phyloP scores from a whole-genome alignment of 2,329 filamentous ascomycete species.

The Ophiognomonia clavigignenti-juglandacearum region DNA sequence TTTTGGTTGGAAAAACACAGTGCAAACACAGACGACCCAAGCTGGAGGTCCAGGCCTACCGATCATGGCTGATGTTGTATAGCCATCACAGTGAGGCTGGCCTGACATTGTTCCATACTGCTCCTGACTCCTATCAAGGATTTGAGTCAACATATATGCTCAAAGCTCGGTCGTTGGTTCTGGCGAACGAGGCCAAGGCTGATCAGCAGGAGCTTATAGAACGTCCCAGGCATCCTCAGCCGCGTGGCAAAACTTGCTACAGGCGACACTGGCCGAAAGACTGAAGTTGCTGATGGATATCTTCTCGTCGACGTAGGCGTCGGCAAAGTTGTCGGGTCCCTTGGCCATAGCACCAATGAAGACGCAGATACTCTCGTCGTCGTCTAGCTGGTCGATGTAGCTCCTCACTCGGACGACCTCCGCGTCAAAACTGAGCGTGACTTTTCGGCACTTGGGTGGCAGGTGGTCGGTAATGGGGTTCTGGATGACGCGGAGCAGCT shows the following conservation, averaged over 20 bases:
- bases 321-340: slow-evolving; percentile 91
- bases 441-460: slow-evolving; percentile 94
- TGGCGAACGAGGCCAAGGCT: neutral
- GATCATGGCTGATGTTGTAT: slow-evolving; percentile 69
- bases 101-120: neutral
- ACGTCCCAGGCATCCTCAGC: slow-evolving; percentile 96
- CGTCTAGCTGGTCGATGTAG: slow-evolving; percentile 73
- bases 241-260: slow-evolving; percentile 99
- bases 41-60: slow-evolving; percentile 38
- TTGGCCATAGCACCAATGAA: slow-evolving; percentile 99
- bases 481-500: slow-evolving; percentile 93
- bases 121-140: too few relatives aligned
- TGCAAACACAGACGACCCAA: slow-evolving; percentile 64
- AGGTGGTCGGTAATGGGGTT: slow-evolving; percentile 97
- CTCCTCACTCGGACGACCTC: slow-evolving; percentile 82
- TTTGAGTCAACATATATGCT: too few relatives aligned
- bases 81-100: slow-evolving; percentile 41
- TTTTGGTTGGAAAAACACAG: slow-evolving; percentile 85
- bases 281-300: slow-evolving; percentile 99
- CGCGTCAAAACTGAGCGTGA: slow-evolving; percentile 92
- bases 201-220: slow-evolving; percentile 45
- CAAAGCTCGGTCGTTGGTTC: too few relatives aligned
- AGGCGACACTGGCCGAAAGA: slow-evolving; percentile 93
- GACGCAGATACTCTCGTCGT: slow-evolving; percentile 92
- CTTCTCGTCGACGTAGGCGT: slow-evolving; percentile 90